These are phyloP conservation scores for Naganishia vaughanmartiniae DNA, from an alignment of 768 basidiomycete genomes.

Conservation along the genomic window DNA sequence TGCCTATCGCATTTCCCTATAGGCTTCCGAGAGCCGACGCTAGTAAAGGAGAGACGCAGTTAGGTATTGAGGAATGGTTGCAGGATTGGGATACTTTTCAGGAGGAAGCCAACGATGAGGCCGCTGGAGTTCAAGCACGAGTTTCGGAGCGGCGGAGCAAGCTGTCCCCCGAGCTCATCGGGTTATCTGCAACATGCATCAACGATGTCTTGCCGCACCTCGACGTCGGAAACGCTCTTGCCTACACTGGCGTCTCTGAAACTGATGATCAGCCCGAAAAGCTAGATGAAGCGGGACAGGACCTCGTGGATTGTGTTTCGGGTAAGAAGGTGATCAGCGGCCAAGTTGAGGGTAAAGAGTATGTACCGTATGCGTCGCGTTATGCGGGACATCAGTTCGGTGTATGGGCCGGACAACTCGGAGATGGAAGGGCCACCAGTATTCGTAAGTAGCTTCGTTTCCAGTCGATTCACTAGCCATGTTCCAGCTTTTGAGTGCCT, in stretches of 20 bases:
- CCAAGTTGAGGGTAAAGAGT: conserved; percentile 52
- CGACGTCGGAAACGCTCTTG: conserved; percentile 80
- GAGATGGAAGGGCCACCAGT: conserved; percentile 92
- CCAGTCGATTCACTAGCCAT: background rate
- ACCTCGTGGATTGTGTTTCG: conserved; percentile 75
- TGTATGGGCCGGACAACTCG: conserved; percentile 85
- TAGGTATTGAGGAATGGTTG: conserved; percentile 74
- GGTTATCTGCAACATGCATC: conserved; percentile 66
- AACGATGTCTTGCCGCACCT: conserved; percentile 77
- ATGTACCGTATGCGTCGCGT: conserved; percentile 80
- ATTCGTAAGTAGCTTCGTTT: conserved; percentile 58
- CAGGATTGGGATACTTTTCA: conserved; percentile 62
- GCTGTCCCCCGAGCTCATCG: conserved; percentile 59
- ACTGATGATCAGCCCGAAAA: conserved; percentile 40
- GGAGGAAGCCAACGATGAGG: conserved; percentile 58
- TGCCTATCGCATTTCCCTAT: conserved; percentile 80
- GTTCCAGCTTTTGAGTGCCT: background rate
- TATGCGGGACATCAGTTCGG: conserved; percentile 62
- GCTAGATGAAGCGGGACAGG: conserved; percentile 57
- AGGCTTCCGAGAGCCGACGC: conserved; percentile 61
- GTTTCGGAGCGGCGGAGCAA: conserved; percentile 34
- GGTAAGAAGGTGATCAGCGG: conserved; percentile 70
- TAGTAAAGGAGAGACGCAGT: conserved; percentile 60
- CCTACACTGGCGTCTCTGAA: conserved; percentile 57
- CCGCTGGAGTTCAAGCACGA: conserved; percentile 1